A percentile compares a stretch with the other conserved stretches of the same genome.
These are phyloP conservation scores for Sporothrix phasma DNA, from an alignment of 2,329 filamentous ascomycete genomes.

Conservation along the genomic window DNA sequence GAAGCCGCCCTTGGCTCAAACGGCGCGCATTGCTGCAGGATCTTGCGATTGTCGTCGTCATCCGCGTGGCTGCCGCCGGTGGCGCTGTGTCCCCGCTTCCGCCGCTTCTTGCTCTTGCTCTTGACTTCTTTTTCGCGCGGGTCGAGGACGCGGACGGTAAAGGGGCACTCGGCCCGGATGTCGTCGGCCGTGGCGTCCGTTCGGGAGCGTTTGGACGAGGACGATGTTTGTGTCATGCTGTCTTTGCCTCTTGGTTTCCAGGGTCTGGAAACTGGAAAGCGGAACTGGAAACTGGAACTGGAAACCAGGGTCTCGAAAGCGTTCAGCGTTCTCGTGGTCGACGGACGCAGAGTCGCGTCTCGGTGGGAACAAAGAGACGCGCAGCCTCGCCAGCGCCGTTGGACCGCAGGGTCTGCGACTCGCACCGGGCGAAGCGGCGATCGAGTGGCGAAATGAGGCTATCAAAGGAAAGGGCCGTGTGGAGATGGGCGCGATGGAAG, in stretches of 20 bases:
- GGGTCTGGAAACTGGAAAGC: background rate
- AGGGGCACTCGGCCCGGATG: slow-evolving; percentile 47
- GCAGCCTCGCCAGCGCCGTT: background rate
- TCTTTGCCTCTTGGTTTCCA: background rate
- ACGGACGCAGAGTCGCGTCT: slow-evolving; percentile 6
- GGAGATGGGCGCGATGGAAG: background rate
- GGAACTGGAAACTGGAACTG: too few relatives aligned
- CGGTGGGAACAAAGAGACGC: background rate
- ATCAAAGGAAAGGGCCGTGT: background rate
- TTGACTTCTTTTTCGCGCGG: slow-evolving; percentile 40
- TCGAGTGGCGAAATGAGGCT: background rate
- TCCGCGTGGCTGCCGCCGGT: slow-evolving; percentile 28
- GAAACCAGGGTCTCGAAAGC: too few relatives aligned
- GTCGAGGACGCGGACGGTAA: slow-evolving; percentile 37
- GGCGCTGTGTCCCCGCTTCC: slow-evolving; percentile 28
- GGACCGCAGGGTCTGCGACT: background rate
- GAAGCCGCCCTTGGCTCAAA: slow-evolving; percentile 47
- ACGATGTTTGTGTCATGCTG: slow-evolving; percentile 15
- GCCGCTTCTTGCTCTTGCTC: slow-evolving; percentile 34
- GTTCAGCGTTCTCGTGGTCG: background rate
- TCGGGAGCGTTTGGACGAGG: slow-evolving; percentile 38
- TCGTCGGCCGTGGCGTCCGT: slow-evolving; percentile 35
- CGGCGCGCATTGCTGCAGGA: slow-evolving; percentile 42
- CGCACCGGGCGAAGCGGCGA: background rate
- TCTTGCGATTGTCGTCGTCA: slow-evolving; percentile 35